Percentiles rank a stretch among this genome's conserved stretches.
Conservation (phyloP, 1,139 yeast species). For the Scheffersomyces parashehatae region DNA sequence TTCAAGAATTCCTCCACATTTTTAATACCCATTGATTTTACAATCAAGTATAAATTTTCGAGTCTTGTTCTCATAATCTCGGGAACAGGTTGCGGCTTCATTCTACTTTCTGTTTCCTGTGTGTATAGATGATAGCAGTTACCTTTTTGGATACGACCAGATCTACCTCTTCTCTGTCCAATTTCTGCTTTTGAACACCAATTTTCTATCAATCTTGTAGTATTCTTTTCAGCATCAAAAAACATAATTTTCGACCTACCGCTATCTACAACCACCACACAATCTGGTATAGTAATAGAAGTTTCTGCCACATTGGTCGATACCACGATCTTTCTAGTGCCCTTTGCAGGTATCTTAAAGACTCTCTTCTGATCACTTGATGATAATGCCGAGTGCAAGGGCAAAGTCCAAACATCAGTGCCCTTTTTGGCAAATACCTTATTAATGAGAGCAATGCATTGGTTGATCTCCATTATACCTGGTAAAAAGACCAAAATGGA, state of each 20-base stretch:
- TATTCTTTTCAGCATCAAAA: conserved; percentile 65
- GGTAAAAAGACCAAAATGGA: conserved; percentile 85
- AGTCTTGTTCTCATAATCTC: conserved; percentile 83
- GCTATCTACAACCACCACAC: conserved; percentile 86
- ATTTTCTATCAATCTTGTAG: conserved; percentile 71
- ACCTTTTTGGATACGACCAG: conserved; percentile 93
- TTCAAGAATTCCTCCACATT: conserved; percentile 69
- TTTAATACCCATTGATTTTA: conserved; percentile 83
- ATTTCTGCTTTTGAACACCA: conserved; percentile 94
- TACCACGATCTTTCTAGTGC: conserved; percentile 76
- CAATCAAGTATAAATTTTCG: conserved; percentile 78
- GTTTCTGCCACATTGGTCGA: conserved; percentile 89
- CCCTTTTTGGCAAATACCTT: conserved; percentile 15
- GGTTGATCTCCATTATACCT: conserved; percentile 84
- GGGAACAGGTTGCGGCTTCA: conserved; percentile 79
- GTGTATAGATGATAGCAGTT: conserved; percentile 81
- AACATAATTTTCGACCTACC: conserved; percentile 82
- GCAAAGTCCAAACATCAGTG: conserved; percentile 52
- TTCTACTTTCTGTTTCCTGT: conserved; percentile 52
- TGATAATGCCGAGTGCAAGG: conserved; percentile 84
- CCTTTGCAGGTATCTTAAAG: conserved; percentile 53
- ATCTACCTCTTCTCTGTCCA: conserved; percentile 94
- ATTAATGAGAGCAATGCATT: conserved; percentile 32
- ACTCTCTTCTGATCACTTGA: conserved; percentile 82
- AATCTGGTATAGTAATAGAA: conserved; percentile 89